These are phyloP conservation scores for Blastomyces percursus DNA, from an alignment of 2,329 filamentous ascomycete genomes.

Conservation along the genomic window DNA sequence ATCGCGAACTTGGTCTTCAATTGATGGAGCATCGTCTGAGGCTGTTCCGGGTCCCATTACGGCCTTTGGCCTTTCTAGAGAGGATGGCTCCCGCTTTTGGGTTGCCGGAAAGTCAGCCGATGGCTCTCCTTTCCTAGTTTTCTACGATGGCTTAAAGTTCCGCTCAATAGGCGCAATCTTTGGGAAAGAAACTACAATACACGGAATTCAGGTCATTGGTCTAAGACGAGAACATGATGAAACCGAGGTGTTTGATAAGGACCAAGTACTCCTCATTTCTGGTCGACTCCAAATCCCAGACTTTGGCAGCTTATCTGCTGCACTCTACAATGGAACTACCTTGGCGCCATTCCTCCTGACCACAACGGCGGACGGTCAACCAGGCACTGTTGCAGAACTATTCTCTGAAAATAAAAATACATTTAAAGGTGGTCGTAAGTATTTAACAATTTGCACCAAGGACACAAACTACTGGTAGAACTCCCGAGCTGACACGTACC, in stretches of 20 bases:
- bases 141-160: conserved; percentile 67
- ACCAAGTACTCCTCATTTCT: conserved; percentile 70
- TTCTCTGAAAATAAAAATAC: conserved; percentile 75
- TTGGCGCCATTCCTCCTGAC: conserved; percentile 74
- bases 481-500: conserved; percentile 11
- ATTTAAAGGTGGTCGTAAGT: conserved; percentile 55
- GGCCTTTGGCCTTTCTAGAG: conserved; percentile 62
- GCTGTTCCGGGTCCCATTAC: conserved; percentile 68
- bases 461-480: neutral
- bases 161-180: conserved; percentile 53
- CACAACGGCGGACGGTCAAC: conserved; percentile 50
- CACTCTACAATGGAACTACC: conserved; percentile 71
- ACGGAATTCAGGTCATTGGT: conserved; percentile 70
- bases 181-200: conserved; percentile 55
- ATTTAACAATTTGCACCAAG: neutral
- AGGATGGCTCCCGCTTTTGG: conserved; percentile 67
- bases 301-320: conserved; percentile 75
- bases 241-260: conserved; percentile 51
- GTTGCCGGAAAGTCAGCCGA: conserved; percentile 60
- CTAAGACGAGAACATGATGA: conserved; percentile 56
- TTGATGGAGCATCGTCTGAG: conserved; percentile 43
- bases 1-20: conserved; percentile 53
- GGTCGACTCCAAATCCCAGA: conserved; percentile 64
- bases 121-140: conserved; percentile 65
- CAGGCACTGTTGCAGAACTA: conserved; percentile 66